Base-by-base conservation (phyloP, 257 asterid species). In the Solanum corneliomulleri region DNA sequence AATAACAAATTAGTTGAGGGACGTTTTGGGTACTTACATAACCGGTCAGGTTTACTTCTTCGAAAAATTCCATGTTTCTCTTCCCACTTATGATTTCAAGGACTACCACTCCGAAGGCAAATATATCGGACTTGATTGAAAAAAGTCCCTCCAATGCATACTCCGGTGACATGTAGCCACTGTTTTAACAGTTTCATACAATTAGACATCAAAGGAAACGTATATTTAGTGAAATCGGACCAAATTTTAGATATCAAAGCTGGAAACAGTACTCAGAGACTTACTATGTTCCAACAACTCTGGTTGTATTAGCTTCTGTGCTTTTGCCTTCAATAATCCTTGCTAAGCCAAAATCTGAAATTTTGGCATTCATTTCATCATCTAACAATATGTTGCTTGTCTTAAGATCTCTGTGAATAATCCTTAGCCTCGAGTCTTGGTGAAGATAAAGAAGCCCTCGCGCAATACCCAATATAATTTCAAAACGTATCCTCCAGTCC, bases 141-240 rank as follows among this genome's bases (percentile, higher is more conserved):
- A 85, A 87, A 1, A 87, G 42, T 10, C 91, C 90, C 35, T 88
- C 89, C 29, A 75, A 11, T 37, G 91, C 91, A 86, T 87, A 89
- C 87, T 89, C 89, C 0, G 91, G 91, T 49, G 91, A 81, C 89
- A 89, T 89, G 21, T 89, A 89, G 13, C 91, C 89, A 31, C 91
- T 89, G 56, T 31, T 70, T 76, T 49, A 12, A 31, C 7, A 14
- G 21, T 60, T 62, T 3, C 58, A 29, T 41, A 56, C n/a, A 78
- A 78, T 78, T 2, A 77, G 83, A 77, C 39, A 44, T 77, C 62
- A 77, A 25, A 77, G 15, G 20, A 77, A 77, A 25, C 31, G 0
- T 14, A n/a, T 27, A 4, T 12, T 11, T 39, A 39, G 35, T 75
- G 58, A 76, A 76, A 76, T 42, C 31, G 35, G 0, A n/a, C 35